These are phyloP conservation scores for Fagopyrum esculentum DNA, from an alignment of 148 eudicot species.

Conservation along the genomic window DNA sequence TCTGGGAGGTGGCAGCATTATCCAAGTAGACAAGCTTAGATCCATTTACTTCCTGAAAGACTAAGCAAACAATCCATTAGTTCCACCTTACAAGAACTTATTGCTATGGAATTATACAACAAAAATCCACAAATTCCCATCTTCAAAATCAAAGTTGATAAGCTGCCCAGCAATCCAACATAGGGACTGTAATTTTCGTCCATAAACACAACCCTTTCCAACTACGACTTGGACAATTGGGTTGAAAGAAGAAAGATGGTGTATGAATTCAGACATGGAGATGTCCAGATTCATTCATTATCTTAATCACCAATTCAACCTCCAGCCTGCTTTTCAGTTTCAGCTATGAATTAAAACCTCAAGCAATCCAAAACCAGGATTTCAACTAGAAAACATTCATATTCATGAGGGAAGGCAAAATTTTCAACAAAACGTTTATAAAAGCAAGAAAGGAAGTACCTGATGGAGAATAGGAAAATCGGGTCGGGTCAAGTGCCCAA, in stretches of 20 bases:
- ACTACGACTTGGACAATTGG: background rate
- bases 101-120: background rate
- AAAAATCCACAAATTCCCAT: background rate
- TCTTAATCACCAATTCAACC: background rate
- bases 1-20: conserved; percentile 96
- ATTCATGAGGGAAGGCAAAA: background rate
- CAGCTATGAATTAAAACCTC: background rate
- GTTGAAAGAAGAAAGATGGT: background rate
- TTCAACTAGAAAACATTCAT: background rate
- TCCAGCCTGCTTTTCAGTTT: background rate
- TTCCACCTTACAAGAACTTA: background rate
- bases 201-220: conserved; percentile 4
- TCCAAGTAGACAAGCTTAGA: conserved; percentile 84
- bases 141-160: background rate
- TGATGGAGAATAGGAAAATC: conserved; percentile 87
- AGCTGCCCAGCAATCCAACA: background rate
- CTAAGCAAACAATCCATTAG: background rate
- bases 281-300: conserved; percentile 4
- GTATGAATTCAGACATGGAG: conserved; percentile 1
- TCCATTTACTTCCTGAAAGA: conserved; percentile 72
- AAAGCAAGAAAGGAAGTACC: conserved; percentile 26
- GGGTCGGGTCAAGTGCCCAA: conserved; percentile 65
- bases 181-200: background rate
- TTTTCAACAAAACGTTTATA: background rate
- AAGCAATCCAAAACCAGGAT: background rate